Percentiles rank a stretch among this genome's conserved stretches.
Evolutionary conservation across 2,329 filamentous ascomycete genomes (phyloP).

Genomic region (Aureobasidium mangrovei): DNA sequence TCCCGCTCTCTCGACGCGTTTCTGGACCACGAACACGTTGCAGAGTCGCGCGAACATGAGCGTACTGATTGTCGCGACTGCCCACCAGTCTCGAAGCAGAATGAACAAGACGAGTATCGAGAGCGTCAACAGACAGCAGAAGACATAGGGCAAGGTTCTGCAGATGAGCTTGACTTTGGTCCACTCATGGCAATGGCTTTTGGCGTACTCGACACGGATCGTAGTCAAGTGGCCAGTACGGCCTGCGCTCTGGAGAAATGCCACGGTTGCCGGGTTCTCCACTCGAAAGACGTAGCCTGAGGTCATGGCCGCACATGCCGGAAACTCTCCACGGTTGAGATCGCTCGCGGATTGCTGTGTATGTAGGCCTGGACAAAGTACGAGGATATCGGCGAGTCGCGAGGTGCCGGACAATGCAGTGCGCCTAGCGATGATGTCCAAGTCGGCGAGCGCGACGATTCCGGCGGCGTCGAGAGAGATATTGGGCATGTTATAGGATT

Average conservation of each 20-base stretch:
- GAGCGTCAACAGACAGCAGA: constrained; percentile 15
- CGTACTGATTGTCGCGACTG: constrained; percentile 38
- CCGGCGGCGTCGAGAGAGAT: constrained; percentile 36
- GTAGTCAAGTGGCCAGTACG: constrained; percentile 24
- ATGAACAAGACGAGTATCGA: constrained; percentile 10
- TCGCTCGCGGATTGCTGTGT: constrained; percentile 50
- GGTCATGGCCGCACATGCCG: constrained; percentile 35
- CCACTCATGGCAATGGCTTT: not conserved
- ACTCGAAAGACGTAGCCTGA: constrained; percentile 37
- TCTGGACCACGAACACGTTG: constrained; percentile 50
- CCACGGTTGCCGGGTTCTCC: constrained; percentile 46
- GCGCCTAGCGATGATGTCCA: constrained; percentile 47
- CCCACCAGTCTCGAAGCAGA: constrained; percentile 32
- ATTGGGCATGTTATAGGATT: constrained; percentile 2
- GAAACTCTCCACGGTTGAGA: constrained; percentile 36
- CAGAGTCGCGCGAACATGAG: constrained; percentile 48
- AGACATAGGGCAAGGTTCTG: constrained; percentile 5
- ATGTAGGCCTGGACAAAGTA: constrained; percentile 53
- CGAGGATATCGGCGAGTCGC: constrained; percentile 47
- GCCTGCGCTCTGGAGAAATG: constrained; percentile 36
- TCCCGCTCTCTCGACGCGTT: constrained; percentile 30
- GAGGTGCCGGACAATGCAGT: constrained; percentile 50
- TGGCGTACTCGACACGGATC: constrained; percentile 16
- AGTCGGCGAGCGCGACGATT: constrained; percentile 51
- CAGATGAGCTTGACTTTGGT: not conserved